Conservation (phyloP, 306 rosid genomes). For the Citrullus mucosospermus region DNA sequence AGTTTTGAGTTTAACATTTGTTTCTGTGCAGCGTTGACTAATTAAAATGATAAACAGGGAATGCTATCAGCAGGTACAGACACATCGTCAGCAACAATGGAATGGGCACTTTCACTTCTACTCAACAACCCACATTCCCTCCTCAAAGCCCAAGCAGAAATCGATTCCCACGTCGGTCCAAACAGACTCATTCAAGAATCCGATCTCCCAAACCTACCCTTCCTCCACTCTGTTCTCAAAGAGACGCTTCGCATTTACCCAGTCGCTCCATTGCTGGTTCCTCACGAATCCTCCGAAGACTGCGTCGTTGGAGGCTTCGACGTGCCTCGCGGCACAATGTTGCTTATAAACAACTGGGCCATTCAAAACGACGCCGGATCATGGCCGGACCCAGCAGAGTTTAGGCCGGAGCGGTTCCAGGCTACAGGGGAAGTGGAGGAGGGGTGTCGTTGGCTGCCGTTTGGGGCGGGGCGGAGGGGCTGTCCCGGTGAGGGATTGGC, state of each 20-base stretch:
- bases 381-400: slow-evolving; percentile 21
- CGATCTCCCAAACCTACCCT: slow-evolving; percentile 16
- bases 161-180: slow-evolving; percentile 2
- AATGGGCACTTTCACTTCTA: slow-evolving; percentile 23
- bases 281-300: slow-evolving; percentile 25
- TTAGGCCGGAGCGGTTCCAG: slow-evolving; percentile 34
- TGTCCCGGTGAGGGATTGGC: slow-evolving; percentile 20
- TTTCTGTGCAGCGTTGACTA: no score
- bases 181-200: slow-evolving; percentile 15
- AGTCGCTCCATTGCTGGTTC: slow-evolving; percentile 13
- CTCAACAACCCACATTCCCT: slow-evolving; percentile 17
- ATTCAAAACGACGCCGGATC: slow-evolving; percentile 20
- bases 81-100: slow-evolving; percentile 17
- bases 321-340: slow-evolving; percentile 28
- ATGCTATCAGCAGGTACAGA: slow-evolving; percentile 17
- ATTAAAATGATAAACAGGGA: background rate
- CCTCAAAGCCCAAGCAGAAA: slow-evolving; percentile 8
- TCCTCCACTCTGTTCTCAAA: slow-evolving; percentile 8
- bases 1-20: no score
- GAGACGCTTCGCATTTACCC: slow-evolving; percentile 36
- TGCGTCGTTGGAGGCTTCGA: slow-evolving; percentile 26
- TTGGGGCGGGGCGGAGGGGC: slow-evolving; percentile 25
- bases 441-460: slow-evolving; percentile 12
- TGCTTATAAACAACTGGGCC: slow-evolving; percentile 31
- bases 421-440: background rate